A percentile compares a stretch with the other conserved stretches of the same genome.
Conservation (phyloP, 78 protist species). For the Planoprotostelium fungivorum region DNA sequence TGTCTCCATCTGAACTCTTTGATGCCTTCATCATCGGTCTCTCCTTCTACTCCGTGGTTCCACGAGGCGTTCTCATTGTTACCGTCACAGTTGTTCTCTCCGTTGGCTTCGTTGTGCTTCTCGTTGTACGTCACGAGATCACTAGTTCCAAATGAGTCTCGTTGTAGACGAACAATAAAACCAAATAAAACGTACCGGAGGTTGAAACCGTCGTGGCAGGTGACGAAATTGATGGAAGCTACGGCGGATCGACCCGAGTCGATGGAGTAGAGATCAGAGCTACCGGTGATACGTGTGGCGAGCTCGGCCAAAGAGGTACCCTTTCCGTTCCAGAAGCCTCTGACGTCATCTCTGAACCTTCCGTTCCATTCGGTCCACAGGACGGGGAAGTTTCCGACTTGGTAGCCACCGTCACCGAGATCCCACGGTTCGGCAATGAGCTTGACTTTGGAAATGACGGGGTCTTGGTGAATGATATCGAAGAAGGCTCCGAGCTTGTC, state of each 20-base stretch:
- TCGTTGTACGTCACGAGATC: background rate
- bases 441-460: background rate
- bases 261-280: background rate
- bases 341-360: background rate
- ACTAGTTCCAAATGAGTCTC: too few relatives aligned
- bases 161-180: too few relatives aligned
- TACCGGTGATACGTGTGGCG: background rate
- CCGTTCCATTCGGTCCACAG: background rate
- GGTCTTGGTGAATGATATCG: background rate
- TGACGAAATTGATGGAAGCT: background rate
- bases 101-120: background rate
- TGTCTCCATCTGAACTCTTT: background rate
- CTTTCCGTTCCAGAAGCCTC: background rate
- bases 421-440: background rate
- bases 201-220: background rate
- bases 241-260: background rate
- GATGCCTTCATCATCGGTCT: background rate
- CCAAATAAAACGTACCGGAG: too few relatives aligned
- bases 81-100: background rate
- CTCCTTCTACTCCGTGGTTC: background rate
- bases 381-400: constrained; percentile 2
- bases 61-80: background rate
- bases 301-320: background rate
- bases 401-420: background rate
- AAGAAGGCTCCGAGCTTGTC: constrained; percentile 2